Conservation (phyloP, 768 basidiomycete genomes). For the Amyloporia xantha region DNA sequence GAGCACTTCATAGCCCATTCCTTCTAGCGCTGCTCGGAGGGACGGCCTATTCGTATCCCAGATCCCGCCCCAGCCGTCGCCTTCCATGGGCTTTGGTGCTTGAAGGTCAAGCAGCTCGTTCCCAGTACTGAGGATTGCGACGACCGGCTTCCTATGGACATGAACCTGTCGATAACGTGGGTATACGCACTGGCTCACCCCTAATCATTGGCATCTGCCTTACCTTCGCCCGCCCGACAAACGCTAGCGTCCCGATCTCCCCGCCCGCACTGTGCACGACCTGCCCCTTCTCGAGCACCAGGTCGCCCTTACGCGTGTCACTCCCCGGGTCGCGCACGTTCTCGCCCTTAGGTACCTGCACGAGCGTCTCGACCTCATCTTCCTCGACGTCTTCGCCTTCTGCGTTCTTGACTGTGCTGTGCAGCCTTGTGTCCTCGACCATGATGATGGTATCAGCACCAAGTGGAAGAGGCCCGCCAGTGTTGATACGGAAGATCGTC, state of each 20-base stretch:
- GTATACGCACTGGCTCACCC: neutral
- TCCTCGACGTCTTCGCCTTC: constrained; percentile 53
- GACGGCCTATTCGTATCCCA: constrained; percentile 87
- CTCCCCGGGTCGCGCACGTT: constrained; percentile 72
- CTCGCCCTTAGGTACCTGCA: constrained; percentile 53
- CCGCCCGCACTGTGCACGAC: constrained; percentile 63
- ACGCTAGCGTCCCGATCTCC: constrained; percentile 77
- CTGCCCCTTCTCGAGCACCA: constrained; percentile 58
- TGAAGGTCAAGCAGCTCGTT: constrained; percentile 73
- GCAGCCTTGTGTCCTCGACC: constrained; percentile 86
- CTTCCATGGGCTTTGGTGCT: constrained; percentile 24
- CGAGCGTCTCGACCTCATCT: constrained; percentile 60
- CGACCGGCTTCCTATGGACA: constrained; percentile 64
- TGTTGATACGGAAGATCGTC: constrained; percentile 71
- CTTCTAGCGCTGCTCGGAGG: constrained; percentile 58
- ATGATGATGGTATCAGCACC: constrained; percentile 81
- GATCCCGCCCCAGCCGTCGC: constrained; percentile 58
- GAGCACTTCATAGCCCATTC: constrained; percentile 68
- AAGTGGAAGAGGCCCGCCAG: constrained; percentile 71
- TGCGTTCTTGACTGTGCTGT: constrained; percentile 39
- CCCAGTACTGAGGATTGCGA: constrained; percentile 81
- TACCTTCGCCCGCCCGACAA: constrained; percentile 71
- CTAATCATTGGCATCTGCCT: neutral
- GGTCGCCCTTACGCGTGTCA: constrained; percentile 62
- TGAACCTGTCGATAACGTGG: constrained; percentile 40